A percentile compares a stretch with the other conserved stretches of the same genome.
These are phyloP conservation scores for Candida qinlingensis DNA, from an alignment of 805 yeast genomes.

Conservation along the genomic window DNA sequence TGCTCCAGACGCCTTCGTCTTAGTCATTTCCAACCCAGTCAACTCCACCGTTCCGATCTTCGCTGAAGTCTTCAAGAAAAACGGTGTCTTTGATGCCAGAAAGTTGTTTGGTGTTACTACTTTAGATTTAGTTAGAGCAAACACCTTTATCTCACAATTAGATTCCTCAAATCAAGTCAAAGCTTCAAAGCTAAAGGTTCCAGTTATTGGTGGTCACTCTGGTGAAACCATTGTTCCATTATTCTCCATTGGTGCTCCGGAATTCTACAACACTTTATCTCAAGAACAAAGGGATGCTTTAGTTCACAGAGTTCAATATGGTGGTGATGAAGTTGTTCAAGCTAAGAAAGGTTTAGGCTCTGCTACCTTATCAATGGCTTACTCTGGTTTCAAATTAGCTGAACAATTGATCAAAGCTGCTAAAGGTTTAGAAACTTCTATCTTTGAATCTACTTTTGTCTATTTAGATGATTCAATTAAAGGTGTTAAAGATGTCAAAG, in stretches of 20 bases:
- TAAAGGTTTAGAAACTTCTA: constrained; percentile 33
- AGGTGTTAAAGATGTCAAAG: constrained; percentile 18
- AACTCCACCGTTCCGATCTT: constrained; percentile 83
- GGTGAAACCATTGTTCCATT: constrained; percentile 80
- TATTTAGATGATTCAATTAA: constrained; percentile 42
- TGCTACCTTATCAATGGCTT: constrained; percentile 83
- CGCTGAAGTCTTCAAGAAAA: constrained; percentile 67
- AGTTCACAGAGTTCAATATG: constrained; percentile 75
- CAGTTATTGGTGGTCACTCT: constrained; percentile 85
- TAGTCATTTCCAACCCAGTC: constrained; percentile 75
- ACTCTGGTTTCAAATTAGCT: constrained; percentile 75
- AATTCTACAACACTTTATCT: constrained; percentile 35
- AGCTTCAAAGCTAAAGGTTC: constrained; percentile 36
- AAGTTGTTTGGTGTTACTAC: constrained; percentile 82
- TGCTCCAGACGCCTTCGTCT: constrained; percentile 63
- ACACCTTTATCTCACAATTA: constrained; percentile 38
- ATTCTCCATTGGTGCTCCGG: constrained; percentile 48
- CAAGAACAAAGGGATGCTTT: constrained; percentile 47
- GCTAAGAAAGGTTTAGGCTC: constrained; percentile 84
- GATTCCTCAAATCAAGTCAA: constrained; percentile 11
- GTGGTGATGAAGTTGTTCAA: constrained; percentile 86
- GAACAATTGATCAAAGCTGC: constrained; percentile 55
- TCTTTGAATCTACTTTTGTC: constrained; percentile 41
- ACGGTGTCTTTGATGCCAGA: constrained; percentile 70
- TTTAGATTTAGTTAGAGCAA: constrained; percentile 72